A percentile compares a stretch with the other conserved stretches of the same genome.
Conservation (phyloP, 495 filamentous ascomycete species). For the Arthonia radiata region DNA sequence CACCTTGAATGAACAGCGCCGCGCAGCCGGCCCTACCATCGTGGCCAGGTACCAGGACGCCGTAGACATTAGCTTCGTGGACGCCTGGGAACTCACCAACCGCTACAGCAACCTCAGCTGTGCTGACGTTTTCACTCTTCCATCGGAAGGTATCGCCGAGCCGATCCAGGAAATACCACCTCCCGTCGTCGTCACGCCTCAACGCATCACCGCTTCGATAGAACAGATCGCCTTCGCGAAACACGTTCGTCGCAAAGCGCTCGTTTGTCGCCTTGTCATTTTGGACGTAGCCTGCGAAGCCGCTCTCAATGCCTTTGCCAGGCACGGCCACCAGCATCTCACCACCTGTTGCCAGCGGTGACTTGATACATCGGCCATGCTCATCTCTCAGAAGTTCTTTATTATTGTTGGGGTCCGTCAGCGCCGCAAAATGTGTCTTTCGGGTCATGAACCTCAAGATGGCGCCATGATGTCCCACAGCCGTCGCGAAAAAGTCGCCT, state of each 20-base stretch:
- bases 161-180: conserved; percentile 56
- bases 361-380: no score
- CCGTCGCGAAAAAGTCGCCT: conserved; percentile 32
- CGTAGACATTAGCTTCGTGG: conserved; percentile 57
- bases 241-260: conserved; percentile 47
- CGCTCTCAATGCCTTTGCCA: conserved; percentile 21
- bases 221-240: conserved; percentile 48
- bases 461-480: conserved; percentile 49
- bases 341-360: conserved; percentile 43
- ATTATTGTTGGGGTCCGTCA: conserved; percentile 40
- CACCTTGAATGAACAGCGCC: conserved; percentile 20
- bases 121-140: conserved; percentile 68
- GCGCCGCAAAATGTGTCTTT: conserved; percentile 36
- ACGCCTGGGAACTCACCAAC: conserved; percentile 41
- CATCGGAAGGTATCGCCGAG: conserved; percentile 63
- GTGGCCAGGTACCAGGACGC: conserved; percentile 41
- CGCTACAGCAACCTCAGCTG: conserved; percentile 46
- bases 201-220: conserved; percentile 56
- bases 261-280: conserved; percentile 39
- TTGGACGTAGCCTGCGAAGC: conserved; percentile 40
- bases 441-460: conserved; percentile 24
- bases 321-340: conserved; percentile 51
- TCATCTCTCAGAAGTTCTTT: no score
- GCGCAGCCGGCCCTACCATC: conserved; percentile 52
- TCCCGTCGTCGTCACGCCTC: conserved; percentile 34